Evolutionary conservation across 2,329 filamentous ascomycete genomes (phyloP), one percentile per base, ranked within the genome.

Genomic region (Aulographum hederae): DNA sequence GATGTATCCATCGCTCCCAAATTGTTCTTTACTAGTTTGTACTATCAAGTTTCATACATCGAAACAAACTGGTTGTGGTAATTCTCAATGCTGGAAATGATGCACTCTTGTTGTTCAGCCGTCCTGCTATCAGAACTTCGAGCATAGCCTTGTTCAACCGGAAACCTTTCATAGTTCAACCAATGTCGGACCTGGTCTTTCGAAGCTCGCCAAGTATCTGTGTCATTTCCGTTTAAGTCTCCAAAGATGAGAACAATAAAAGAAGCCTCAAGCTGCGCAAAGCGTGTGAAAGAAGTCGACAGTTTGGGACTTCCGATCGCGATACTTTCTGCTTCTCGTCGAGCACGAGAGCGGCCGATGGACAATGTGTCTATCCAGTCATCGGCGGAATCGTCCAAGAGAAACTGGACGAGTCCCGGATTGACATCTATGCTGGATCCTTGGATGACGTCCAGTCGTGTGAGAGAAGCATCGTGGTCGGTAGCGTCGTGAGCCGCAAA

Each of bases 381-480:
- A 19, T 20, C 18, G n/a, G 17, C 16, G 8, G 21, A 8, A n/a
- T 36, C 34, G 18, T 25, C 20, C 14, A 36, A 26, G 2, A 29
- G 18, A 10, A 27, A 28, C 12, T 15, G 13, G 3, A 30, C 18
- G 15, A 36, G 6, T 6, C 16, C 19, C 21, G 31, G 31, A 8
- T 30, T n/a, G 6, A 33, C 17, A 13, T 29, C 19, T 10, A 34
- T 20, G 11, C 18, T 26, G 12, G 14, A 21, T 16, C 34, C 31
- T 16, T 34, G 31, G 10, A 33, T 33, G 10, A 14, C 19, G 19
- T 34, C 34, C 15, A 28, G 18, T 14, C 31, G 21, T 8, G 34
- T 28, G 20, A 35, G 18, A 20, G 15, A 19, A n/a, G 30, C 30
- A 21, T 34, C 34, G 21, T 35, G 34, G 17, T 35, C 34, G 16